Conservation (phyloP, 306 rosid genomes). For the Albizia julibrissin region DNA sequence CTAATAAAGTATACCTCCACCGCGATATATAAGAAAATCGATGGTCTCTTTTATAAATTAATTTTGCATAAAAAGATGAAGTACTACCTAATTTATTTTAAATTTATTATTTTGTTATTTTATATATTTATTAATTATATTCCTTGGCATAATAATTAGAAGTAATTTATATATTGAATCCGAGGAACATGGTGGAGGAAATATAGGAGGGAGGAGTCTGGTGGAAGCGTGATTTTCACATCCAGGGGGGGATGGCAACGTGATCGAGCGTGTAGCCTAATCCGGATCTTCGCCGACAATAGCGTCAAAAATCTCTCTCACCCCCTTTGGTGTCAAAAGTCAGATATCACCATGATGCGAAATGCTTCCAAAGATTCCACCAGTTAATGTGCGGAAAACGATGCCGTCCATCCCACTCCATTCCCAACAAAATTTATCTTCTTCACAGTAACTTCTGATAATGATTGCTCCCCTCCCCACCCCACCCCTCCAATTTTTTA, state of each 20-base stretch:
- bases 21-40: too few species aligned
- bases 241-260: neutral
- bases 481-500: too few species aligned
- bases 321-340: neutral
- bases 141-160: too few species aligned
- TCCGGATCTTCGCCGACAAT: slow-evolving; percentile 52
- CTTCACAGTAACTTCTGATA: neutral
- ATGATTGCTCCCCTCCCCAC: neutral
- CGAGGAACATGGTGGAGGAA: neutral
- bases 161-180: too few species aligned
- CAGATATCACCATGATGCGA: slow-evolving; percentile 26
- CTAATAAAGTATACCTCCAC: too few species aligned
- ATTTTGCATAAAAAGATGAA: neutral
- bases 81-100: too few species aligned
- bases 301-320: slow-evolving; percentile 11
- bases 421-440: neutral
- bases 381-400: slow-evolving; percentile 37
- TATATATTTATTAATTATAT: too few species aligned
- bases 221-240: slow-evolving; percentile 12
- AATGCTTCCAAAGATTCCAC: slow-evolving; percentile 48
- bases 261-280: neutral
- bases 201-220: too few species aligned
- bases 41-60: too few species aligned
- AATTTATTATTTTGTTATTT: too few species aligned
- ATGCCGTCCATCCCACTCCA: slow-evolving; percentile 31